These are phyloP conservation scores for Plasmodium chabaudi DNA, from an alignment of 169 alveolate species.

Conservation along the genomic window DNA sequence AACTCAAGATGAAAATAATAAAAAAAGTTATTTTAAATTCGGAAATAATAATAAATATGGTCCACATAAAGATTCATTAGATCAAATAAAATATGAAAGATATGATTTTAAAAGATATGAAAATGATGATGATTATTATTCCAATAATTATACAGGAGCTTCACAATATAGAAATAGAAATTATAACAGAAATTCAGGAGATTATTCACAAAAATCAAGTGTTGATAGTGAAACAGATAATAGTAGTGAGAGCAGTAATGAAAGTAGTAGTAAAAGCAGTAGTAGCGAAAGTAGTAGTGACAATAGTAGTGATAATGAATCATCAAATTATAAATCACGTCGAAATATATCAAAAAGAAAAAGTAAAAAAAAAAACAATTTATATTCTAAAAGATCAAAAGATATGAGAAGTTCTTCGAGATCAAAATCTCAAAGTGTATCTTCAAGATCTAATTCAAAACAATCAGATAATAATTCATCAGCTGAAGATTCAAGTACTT, in stretches of 20 bases:
- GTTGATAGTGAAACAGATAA: constrained; percentile 1
- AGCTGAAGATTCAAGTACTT: background rate
- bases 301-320: background rate
- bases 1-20: constrained; percentile 21
- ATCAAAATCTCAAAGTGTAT: constrained; percentile 2
- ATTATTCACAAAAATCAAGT: constrained; percentile 2
- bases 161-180: constrained; percentile 3
- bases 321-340: background rate
- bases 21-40: constrained; percentile 21
- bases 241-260: constrained; percentile 10
- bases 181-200: background rate
- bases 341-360: background rate
- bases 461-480: constrained; percentile 12
- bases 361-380: background rate
- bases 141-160: background rate
- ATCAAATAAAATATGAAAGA: constrained; percentile 65
- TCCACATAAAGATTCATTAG: constrained; percentile 24
- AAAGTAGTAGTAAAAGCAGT: constrained; percentile 1
- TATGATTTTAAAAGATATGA: constrained; percentile 26
- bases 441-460: constrained; percentile 19
- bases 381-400: constrained; percentile 19
- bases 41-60: constrained; percentile 14
- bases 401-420: constrained; percentile 7
- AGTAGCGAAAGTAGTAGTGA: background rate
- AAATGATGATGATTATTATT: constrained; percentile 15